A percentile compares a stretch with the other conserved stretches of the same genome.
phyloP scores from a whole-genome alignment of 345 rosid genomes.

The Pistacia vera region DNA sequence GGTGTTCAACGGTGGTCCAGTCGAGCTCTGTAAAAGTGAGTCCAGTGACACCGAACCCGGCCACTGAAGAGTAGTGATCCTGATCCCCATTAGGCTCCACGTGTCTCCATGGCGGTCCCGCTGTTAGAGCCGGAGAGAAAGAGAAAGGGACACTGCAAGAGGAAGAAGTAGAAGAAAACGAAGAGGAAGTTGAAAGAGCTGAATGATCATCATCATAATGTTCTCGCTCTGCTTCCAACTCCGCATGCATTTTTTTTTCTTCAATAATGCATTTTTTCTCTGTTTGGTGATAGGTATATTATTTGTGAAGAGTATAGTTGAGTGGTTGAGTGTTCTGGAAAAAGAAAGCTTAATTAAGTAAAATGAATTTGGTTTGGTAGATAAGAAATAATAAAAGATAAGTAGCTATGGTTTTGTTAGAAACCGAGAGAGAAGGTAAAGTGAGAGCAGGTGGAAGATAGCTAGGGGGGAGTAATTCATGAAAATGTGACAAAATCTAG shows the following conservation, averaged over 20 bases:
- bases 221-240: neutral
- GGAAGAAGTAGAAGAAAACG: constrained; percentile 27
- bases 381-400: neutral
- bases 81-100: neutral
- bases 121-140: constrained; percentile 16
- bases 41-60: constrained; percentile 17
- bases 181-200: constrained; percentile 17
- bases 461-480: too few species aligned
- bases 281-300: neutral
- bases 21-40: constrained; percentile 37
- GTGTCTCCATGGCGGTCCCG: neutral
- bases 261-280: too few species aligned
- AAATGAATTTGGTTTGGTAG: constrained; percentile 4
- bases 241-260: neutral
- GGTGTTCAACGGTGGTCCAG: constrained; percentile 43
- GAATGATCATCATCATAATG: neutral
- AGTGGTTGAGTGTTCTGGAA: constrained; percentile 16
- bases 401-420: neutral
- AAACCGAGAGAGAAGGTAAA: constrained; percentile 8
- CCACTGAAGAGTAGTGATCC: neutral
- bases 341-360: neutral
- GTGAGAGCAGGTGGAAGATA: constrained; percentile 18
- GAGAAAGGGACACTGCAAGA: constrained; percentile 14
- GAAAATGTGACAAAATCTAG: too few species aligned
- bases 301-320: neutral